Evolutionary conservation across 257 asterid genomes (phyloP).

Genomic region (Gardenia jasminoides): DNA sequence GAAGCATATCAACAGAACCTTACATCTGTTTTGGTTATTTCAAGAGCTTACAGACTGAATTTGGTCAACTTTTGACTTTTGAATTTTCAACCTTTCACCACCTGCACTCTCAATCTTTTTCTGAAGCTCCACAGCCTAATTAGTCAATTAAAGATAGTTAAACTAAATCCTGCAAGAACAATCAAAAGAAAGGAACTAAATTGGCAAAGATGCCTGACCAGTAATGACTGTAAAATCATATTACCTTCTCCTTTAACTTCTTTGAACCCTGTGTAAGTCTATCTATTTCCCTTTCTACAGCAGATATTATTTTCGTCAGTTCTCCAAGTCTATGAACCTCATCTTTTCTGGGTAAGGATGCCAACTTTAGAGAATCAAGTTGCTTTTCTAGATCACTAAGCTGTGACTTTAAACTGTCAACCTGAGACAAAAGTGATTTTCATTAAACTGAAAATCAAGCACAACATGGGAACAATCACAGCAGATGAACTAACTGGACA

Average conservation of each 20-base stretch:
- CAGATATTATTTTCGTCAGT: conserved; percentile 53
- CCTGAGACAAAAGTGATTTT: conserved; percentile 37
- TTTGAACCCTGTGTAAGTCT: conserved; percentile 73
- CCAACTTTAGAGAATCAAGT: conserved; percentile 60
- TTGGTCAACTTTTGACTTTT: conserved; percentile 62
- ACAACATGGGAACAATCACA: conserved; percentile 12
- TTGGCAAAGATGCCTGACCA: neutral
- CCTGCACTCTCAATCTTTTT: conserved; percentile 94
- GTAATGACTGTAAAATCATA: neutral
- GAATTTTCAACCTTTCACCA: conserved; percentile 73
- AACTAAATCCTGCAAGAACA: neutral
- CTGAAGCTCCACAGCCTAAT: conserved; percentile 80
- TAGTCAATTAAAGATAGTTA: conserved; percentile 1
- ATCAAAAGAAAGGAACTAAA: neutral
- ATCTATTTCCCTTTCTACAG: conserved; percentile 75
- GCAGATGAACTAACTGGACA: conserved; percentile 4
- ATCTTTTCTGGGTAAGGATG: conserved; percentile 63
- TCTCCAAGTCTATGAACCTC: conserved; percentile 68
- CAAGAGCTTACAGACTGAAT: conserved; percentile 76
- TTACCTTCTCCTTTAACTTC: conserved; percentile 81
- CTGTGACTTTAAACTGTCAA: conserved; percentile 67
- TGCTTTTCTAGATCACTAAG: conserved; percentile 68
- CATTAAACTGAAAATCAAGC: neutral
- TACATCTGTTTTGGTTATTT: neutral
- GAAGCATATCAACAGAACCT: too few species aligned